These are phyloP conservation scores for Naegleria gruberi DNA, from an alignment of 208 protist species.

Conservation along the genomic window DNA sequence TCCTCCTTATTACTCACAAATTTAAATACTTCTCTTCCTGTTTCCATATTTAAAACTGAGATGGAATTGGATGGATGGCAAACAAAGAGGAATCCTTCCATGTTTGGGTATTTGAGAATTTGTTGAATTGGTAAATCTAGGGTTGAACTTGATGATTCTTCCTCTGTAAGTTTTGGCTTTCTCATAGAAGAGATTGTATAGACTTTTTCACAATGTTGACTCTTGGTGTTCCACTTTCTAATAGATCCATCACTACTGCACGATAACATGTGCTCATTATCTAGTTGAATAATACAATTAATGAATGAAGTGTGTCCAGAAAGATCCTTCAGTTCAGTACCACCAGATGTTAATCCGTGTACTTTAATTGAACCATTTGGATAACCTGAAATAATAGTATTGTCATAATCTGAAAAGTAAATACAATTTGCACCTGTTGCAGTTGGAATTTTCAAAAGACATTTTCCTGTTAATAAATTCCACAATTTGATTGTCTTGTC, in stretches of 20 bases:
- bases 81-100: not conserved
- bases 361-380: not conserved
- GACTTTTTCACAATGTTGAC: not conserved
- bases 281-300: not conserved
- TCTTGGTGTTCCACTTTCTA: not conserved
- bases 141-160: not conserved
- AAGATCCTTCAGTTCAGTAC: not conserved
- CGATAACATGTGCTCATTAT: not conserved
- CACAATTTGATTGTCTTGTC: not conserved
- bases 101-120: not conserved
- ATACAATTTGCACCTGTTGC: not conserved
- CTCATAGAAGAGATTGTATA: not conserved
- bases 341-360: not conserved
- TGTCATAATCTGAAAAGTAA: not conserved
- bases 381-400: not conserved
- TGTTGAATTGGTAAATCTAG: not conserved
- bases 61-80: not conserved
- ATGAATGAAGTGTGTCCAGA: not conserved
- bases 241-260: not conserved
- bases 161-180: not conserved
- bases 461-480: not conserved
- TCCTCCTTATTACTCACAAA: not conserved
- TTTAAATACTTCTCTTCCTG: not conserved
- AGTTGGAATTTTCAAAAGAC: not conserved
- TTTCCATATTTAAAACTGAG: not conserved